These are phyloP conservation scores for Neofusicoccum sp. DNA, from an alignment of 2,329 filamentous ascomycete species.

Conservation along the genomic window DNA sequence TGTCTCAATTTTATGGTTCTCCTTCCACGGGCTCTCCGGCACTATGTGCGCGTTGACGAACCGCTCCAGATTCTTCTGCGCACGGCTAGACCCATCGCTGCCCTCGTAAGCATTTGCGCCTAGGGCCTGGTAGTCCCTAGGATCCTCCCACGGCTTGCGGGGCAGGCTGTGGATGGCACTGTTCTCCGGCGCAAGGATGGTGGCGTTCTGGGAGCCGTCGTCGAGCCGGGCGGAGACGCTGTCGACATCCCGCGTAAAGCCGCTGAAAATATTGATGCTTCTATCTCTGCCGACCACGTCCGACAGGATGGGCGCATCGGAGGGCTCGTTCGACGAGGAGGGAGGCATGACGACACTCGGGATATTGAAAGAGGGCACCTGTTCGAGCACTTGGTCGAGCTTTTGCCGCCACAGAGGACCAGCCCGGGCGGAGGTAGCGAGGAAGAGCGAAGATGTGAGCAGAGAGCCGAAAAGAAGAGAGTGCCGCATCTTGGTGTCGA, in stretches of 20 bases:
- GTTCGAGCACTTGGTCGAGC: slow-evolving; percentile 25
- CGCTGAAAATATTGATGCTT: slow-evolving; percentile 79
- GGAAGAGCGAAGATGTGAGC: slow-evolving; percentile 2
- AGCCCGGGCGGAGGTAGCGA: slow-evolving; percentile 33
- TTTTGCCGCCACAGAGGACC: slow-evolving; percentile 29
- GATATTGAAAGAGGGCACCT: slow-evolving; percentile 29
- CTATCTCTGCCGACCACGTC: slow-evolving; percentile 81
- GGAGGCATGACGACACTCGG: slow-evolving; percentile 29
- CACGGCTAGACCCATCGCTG: slow-evolving; percentile 69
- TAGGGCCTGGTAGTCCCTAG: slow-evolving; percentile 65
- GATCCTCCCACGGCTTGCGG: slow-evolving; percentile 82
- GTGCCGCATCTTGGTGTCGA: slow-evolving; percentile 6
- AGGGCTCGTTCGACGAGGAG: slow-evolving; percentile 17
- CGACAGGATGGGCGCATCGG: slow-evolving; percentile 58
- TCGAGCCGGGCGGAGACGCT: slow-evolving; percentile 67
- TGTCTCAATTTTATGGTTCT: slow-evolving; percentile 65
- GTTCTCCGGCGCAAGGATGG: slow-evolving; percentile 85
- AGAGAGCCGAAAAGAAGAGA: background rate
- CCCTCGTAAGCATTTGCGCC: slow-evolving; percentile 76
- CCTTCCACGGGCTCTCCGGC: slow-evolving; percentile 70
- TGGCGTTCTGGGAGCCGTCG: slow-evolving; percentile 67
- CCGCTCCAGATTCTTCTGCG: slow-evolving; percentile 68
- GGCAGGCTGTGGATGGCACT: slow-evolving; percentile 73
- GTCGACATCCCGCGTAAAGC: slow-evolving; percentile 73
- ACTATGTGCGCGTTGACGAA: slow-evolving; percentile 90